phyloP scores from a whole-genome alignment of 2,329 filamentous ascomycete genomes.

The Tolypocladium album region DNA sequence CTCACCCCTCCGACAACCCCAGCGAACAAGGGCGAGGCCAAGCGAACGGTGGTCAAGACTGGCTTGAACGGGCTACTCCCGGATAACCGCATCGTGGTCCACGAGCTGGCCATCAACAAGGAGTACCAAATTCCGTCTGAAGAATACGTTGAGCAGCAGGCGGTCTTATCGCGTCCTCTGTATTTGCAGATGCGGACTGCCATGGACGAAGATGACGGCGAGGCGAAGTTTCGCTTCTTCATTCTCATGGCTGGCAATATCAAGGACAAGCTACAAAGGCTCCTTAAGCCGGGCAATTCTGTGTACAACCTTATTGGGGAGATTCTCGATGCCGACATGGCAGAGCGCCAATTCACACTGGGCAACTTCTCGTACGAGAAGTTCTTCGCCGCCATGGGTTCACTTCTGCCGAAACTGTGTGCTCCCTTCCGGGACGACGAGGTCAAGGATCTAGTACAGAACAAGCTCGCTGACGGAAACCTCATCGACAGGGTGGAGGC shows the following conservation, averaged over 20 bases:
- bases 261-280: constrained; percentile 58
- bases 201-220: constrained; percentile 54
- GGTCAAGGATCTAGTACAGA: constrained; percentile 56
- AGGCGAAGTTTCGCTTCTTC: constrained; percentile 57
- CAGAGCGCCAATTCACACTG: constrained; percentile 55
- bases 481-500: constrained; percentile 69
- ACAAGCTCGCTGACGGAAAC: constrained; percentile 47
- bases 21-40: constrained; percentile 26
- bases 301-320: constrained; percentile 69
- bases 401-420: constrained; percentile 67
- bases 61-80: constrained; percentile 49
- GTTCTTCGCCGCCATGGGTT: constrained; percentile 68
- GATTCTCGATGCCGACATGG: constrained; percentile 61
- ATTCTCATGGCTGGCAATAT: constrained; percentile 61
- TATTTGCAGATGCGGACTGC: constrained; percentile 50
- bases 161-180: constrained; percentile 34
- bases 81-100: constrained; percentile 63
- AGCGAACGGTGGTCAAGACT: constrained; percentile 22
- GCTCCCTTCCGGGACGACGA: constrained; percentile 72
- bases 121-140: constrained; percentile 61
- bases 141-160: constrained; percentile 47
- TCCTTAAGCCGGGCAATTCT: constrained; percentile 59
- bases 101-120: constrained; percentile 71
- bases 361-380: constrained; percentile 72
- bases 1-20: constrained; percentile 44